phyloP scores from a whole-genome alignment of 129 eudicot genomes.

The Chrysanthemum lavandulifolium region DNA sequence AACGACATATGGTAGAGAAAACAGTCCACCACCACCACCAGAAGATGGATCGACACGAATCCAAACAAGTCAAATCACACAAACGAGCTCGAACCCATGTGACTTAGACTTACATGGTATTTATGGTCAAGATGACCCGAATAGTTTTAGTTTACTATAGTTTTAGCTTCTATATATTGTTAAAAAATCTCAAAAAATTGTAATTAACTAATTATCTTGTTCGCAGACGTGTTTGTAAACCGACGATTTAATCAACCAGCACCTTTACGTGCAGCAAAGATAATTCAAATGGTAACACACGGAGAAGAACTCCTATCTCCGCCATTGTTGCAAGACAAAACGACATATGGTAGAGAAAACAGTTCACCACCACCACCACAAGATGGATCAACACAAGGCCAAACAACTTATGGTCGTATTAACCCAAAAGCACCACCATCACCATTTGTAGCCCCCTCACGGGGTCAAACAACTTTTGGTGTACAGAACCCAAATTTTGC shows the following conservation, averaged over 20 bases:
- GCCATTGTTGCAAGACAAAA: not conserved
- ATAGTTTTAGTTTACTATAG: no score
- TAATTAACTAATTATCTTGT: no score
- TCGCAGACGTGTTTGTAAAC: constrained; percentile 5
- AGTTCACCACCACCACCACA: constrained; percentile 7
- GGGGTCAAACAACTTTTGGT: not conserved
- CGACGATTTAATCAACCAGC: constrained; percentile 6
- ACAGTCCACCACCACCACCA: constrained; percentile 6
- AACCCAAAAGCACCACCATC: constrained; percentile 15
- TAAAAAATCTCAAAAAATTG: no score
- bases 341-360: not conserved
- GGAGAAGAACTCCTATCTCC: constrained; percentile 4
- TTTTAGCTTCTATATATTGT: no score
- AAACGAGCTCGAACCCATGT: constrained; percentile 4
- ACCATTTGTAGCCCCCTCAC: not conserved
- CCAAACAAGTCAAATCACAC: not conserved
- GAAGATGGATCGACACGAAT: no score
- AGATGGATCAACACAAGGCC: not conserved
- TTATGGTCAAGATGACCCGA: not conserved
- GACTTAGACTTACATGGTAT: not conserved
- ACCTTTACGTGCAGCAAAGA: not conserved
- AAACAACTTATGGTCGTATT: not conserved
- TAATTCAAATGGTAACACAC: constrained; percentile 11
- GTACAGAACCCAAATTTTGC: not conserved
- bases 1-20: not conserved